phyloP scores from a whole-genome alignment of 352 stramenopile genomes.

The Globisporangium polare region DNA sequence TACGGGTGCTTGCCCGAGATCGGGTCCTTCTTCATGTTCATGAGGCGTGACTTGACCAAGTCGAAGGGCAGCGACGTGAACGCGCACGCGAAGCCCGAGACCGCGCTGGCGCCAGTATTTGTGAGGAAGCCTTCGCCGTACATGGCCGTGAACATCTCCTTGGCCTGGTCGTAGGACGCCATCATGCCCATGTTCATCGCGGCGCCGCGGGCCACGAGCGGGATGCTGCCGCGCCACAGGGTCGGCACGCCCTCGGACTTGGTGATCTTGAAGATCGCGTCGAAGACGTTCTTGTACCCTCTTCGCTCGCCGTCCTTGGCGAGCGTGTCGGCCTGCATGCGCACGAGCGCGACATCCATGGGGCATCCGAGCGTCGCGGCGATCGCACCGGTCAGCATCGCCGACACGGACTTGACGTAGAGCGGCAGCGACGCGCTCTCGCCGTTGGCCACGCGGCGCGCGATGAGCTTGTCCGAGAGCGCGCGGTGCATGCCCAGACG shows the following conservation, averaged over 20 bases:
- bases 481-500: constrained; percentile 84
- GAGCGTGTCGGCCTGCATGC: constrained; percentile 97
- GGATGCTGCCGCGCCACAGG: constrained; percentile 89
- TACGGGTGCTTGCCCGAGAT: constrained; percentile 92
- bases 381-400: constrained; percentile 78
- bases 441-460: constrained; percentile 59
- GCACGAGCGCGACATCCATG: constrained; percentile 97
- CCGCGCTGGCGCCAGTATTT: constrained; percentile 91
- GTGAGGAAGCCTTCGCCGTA: constrained; percentile 82
- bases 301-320: constrained; percentile 87
- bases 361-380: constrained; percentile 97
- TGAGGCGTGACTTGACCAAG: constrained; percentile 97
- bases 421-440: constrained; percentile 67
- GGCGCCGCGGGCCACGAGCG: constrained; percentile 95
- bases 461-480: constrained; percentile 76
- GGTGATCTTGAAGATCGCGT: constrained; percentile 91
- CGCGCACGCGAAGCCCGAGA: constrained; percentile 97
- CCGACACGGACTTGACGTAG: constrained; percentile 67
- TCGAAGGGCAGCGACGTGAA: constrained; percentile 99
- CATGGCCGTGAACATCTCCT: constrained; percentile 80
- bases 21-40: constrained; percentile 95
- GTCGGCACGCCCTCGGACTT: constrained; percentile 84
- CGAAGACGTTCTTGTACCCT: constrained; percentile 99
- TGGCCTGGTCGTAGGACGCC: constrained; percentile 98
- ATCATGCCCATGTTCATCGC: constrained; percentile 99